These are phyloP conservation scores for Epithele typhae DNA, from an alignment of 768 basidiomycete species.

Conservation along the genomic window DNA sequence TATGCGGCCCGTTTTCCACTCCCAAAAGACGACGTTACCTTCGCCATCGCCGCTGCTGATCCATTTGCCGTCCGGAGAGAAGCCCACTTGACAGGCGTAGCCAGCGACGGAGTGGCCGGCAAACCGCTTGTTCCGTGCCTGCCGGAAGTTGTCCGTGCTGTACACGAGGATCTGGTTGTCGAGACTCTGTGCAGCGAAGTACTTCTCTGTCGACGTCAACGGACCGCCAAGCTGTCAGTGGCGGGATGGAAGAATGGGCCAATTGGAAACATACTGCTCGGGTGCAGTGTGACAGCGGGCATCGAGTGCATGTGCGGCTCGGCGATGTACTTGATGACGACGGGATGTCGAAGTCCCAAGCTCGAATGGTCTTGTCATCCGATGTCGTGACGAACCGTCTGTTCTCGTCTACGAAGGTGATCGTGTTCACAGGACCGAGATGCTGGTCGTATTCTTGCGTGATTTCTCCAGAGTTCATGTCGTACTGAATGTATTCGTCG, in stretches of 20 bases:
- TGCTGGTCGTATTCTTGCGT: slow-evolving; percentile 99
- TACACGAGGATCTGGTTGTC: slow-evolving; percentile 99
- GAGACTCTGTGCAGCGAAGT: slow-evolving; percentile 94
- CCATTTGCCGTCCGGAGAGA: slow-evolving; percentile 98
- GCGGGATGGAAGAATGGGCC: not conserved
- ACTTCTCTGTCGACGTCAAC: slow-evolving; percentile 91
- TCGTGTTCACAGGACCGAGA: slow-evolving; percentile 96
- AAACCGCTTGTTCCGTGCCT: slow-evolving; percentile 98
- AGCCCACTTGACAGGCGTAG: slow-evolving; percentile 95
- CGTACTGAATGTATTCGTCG: slow-evolving; percentile 60
- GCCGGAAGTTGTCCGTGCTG: slow-evolving; percentile 96
- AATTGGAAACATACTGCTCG: slow-evolving; percentile 80
- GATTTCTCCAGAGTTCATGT: slow-evolving; percentile 92
- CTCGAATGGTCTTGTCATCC: slow-evolving; percentile 98
- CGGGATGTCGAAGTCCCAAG: slow-evolving; percentile 99
- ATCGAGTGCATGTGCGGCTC: slow-evolving; percentile 99
- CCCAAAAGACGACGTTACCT: slow-evolving; percentile 98
- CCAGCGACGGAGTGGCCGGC: slow-evolving; percentile 96
- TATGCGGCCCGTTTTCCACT: slow-evolving; percentile 98
- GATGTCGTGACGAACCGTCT: slow-evolving; percentile 96
- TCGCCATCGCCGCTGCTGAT: slow-evolving; percentile 94
- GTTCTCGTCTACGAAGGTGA: slow-evolving; percentile 98
- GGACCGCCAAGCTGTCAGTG: not conserved
- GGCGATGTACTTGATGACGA: slow-evolving; percentile 99
- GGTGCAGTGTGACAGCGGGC: slow-evolving; percentile 96